phyloP scores from a whole-genome alignment of 129 eudicot genomes.

The Rutidosis leptorrhynchoides region DNA sequence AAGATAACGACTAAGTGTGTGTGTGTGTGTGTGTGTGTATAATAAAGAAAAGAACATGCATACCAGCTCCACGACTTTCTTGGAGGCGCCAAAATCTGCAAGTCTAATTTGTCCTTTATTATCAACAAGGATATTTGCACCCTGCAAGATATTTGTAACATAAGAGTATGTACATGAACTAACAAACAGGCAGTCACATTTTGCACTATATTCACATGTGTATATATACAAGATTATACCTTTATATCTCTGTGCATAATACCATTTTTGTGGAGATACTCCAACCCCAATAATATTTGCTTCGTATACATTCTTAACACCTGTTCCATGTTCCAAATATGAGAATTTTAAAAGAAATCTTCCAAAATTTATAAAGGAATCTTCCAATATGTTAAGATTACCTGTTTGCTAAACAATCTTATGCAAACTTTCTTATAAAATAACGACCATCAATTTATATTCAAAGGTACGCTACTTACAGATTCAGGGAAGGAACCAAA shows the following conservation, averaged over 20 bases:
- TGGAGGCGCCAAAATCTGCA: slow-evolving; percentile 99
- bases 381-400: slow-evolving; percentile 12
- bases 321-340: slow-evolving; percentile 40
- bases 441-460: slow-evolving; percentile 9
- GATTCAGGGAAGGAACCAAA: slow-evolving; percentile 99
- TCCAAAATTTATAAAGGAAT: slow-evolving; percentile 7
- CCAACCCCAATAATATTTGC: slow-evolving; percentile 76
- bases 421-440: not conserved
- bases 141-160: slow-evolving; percentile 47
- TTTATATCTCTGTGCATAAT: slow-evolving; percentile 97
- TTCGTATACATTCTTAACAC: slow-evolving; percentile 93
- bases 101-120: slow-evolving; percentile 91
- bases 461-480: slow-evolving; percentile 43
- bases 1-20: not conserved
- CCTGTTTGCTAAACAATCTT: not conserved
- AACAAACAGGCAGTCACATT: not conserved
- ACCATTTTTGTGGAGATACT: slow-evolving; percentile 87
- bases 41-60: slow-evolving; percentile 5
- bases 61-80: slow-evolving; percentile 99
- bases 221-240: slow-evolving; percentile 43
- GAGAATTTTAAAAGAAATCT: not conserved
- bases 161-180: slow-evolving; percentile 11
- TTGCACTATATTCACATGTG: slow-evolving; percentile 1
- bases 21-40: not conserved
- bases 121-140: slow-evolving; percentile 97